Percentiles rank a stretch among this genome's conserved stretches.
phyloP scores from a whole-genome alignment of 163 green algal species.

The Scenedesmus sp. region DNA sequence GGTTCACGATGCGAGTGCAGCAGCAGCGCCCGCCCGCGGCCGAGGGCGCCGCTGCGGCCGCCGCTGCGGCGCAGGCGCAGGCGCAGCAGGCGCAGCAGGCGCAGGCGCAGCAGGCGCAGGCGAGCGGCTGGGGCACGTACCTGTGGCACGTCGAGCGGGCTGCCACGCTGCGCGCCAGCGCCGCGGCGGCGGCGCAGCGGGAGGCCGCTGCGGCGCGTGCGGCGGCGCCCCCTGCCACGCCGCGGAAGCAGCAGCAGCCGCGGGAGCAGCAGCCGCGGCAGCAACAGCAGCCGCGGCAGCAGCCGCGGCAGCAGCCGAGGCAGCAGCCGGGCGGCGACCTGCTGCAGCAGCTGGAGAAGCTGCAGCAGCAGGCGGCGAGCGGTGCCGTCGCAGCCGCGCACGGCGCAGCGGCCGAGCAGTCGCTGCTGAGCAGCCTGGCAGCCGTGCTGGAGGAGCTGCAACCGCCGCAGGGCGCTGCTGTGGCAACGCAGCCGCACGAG shows the following conservation, averaged over 20 bases:
- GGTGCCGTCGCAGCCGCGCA: too few relatives aligned
- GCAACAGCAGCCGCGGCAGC: slow-evolving; percentile 21
- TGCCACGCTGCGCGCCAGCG: neutral
- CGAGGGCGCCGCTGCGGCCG: too few relatives aligned
- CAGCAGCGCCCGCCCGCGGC: too few relatives aligned
- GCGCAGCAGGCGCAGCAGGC: neutral
- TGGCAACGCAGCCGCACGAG: neutral
- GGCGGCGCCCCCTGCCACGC: neutral
- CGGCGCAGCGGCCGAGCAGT: too few relatives aligned
- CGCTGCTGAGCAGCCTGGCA: too few relatives aligned
- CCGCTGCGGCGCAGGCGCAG: neutral
- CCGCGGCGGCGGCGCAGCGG: neutral
- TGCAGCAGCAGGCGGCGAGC: too few relatives aligned
- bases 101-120: neutral
- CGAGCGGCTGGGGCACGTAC: neutral
- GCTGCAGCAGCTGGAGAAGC: neutral
- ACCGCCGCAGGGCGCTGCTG: neutral
- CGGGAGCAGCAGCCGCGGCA: neutral
- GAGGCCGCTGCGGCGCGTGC: slow-evolving; percentile 6
- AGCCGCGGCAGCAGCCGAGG: neutral
- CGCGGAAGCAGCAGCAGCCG: neutral
- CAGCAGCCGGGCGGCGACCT: neutral
- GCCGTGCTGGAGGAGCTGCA: neutral
- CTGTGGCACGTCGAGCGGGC: neutral
- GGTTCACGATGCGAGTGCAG: too few relatives aligned